Base-by-base conservation (phyloP, 768 basidiomycete genomes). In the Mycena latifolia region DNA sequence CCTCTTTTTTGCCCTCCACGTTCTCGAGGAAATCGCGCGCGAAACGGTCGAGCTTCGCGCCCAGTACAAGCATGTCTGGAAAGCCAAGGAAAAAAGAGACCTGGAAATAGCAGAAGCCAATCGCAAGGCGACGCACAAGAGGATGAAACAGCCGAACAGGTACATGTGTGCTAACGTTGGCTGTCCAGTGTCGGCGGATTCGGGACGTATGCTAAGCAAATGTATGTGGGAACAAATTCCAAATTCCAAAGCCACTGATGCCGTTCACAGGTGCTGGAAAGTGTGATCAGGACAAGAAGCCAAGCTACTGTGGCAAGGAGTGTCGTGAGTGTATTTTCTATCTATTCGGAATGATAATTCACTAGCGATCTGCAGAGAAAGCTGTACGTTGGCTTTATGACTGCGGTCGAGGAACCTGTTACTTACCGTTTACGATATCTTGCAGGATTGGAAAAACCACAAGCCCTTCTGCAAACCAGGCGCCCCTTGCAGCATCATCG, bases 401-500 rank as follows among this genome's bases (percentile, higher is more conserved):
- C 6, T 18, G 18, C 14, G 17, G 17, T 39, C n/a, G 20, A 43
- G 41, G 29, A 24, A 28, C 10, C 5, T 15, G 12, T 50, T 45
- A 14, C 37, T 55, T 9, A 39, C 25, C 9, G 37, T 18, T 5
- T 12, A 14, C 5, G 20, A 43, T 18, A 18, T 10, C 22, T 17
- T 18, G 14, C 35, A 73, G 62, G 77, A 79, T 61, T 79, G 78
- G 79, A 74, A 74, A 48, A 78, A 70, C 65, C 79, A 80, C 70
- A 80, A 78, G 62, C 76, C 77, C 2, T 79, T 76, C 68, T 80
- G 78, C 65, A 70, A 55, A 25, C 72, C 76, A 0, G 77, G 76
- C 12, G 76, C 76, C 6, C 67, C 72, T 7, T 79, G 78, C 58
- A 77, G 76, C 6, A 71, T 78, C 22, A 63, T 78, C 45, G 75